Percentiles rank a stretch among this genome's conserved stretches.
Conservation (phyloP, 495 filamentous ascomycete species). For the Trichoderma orchidacearum region DNA sequence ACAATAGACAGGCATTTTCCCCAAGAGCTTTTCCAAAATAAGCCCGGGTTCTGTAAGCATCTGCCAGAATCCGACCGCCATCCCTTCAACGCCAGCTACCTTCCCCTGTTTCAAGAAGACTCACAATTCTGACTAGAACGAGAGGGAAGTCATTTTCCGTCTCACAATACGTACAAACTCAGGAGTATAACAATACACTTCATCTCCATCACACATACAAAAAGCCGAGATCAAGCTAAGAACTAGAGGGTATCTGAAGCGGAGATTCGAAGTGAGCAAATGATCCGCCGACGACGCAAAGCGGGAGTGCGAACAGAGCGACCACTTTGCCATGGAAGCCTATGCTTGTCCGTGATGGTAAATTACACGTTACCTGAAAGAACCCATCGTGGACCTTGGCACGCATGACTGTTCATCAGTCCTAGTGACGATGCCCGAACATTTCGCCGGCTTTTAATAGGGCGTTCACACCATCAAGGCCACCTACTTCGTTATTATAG, state of each 20-base stretch:
- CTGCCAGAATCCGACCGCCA: not conserved
- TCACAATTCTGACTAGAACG: no score
- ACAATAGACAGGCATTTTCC: not conserved
- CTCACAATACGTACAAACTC: no score
- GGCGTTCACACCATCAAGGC: slow-evolving; percentile 37
- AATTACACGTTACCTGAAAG: no score
- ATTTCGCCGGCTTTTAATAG: slow-evolving; percentile 41
- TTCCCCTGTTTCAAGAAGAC: not conserved
- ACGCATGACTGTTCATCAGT: no score
- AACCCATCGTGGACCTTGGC: no score
- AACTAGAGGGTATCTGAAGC: not conserved
- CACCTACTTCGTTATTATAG: not conserved
- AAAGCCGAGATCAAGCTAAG: not conserved
- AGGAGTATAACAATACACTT: not conserved
- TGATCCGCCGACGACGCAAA: not conserved
- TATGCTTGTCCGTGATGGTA: no score
- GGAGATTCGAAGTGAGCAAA: not conserved
- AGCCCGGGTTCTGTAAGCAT: not conserved
- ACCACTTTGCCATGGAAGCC: no score
- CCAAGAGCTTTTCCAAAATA: not conserved
- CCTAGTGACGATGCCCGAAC: slow-evolving; percentile 19
- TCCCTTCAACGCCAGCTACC: not conserved
- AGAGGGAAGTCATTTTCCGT: no score
- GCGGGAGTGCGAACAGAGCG: not conserved
- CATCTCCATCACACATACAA: not conserved